phyloP scores from a whole-genome alignment of 306 rosid species.

The Coriaria nepalensis region DNA sequence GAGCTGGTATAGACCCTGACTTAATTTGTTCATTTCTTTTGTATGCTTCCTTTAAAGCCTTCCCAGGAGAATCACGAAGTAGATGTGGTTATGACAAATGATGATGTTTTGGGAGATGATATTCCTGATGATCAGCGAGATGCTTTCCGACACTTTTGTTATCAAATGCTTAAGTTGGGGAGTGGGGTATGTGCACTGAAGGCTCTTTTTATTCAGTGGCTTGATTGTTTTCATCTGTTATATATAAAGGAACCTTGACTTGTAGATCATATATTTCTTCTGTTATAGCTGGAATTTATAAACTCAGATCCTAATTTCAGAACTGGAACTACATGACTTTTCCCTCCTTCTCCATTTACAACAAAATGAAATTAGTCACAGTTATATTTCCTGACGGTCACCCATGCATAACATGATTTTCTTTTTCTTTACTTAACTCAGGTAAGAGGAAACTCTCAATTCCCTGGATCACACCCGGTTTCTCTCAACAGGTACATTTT shows the following conservation, averaged over 20 bases:
- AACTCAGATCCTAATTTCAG: too few species aligned
- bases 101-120: slow-evolving; percentile 95
- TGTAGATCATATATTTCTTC: too few species aligned
- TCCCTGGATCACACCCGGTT: slow-evolving; percentile 96
- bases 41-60: slow-evolving; percentile 5
- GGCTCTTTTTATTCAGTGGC: slow-evolving; percentile 3
- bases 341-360: too few species aligned
- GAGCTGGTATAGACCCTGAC: neutral
- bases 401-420: slow-evolving; percentile 5
- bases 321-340: too few species aligned
- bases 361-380: too few species aligned
- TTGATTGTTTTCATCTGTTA: neutral
- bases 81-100: slow-evolving; percentile 60
- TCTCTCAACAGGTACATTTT: slow-evolving; percentile 71
- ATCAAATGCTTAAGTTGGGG: slow-evolving; percentile 71
- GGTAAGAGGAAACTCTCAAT: slow-evolving; percentile 67
- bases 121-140: slow-evolving; percentile 90
- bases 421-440: slow-evolving; percentile 28
- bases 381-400: slow-evolving; percentile 8
- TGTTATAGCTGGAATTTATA: too few species aligned
- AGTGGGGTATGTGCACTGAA: slow-evolving; percentile 46
- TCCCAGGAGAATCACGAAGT: slow-evolving; percentile 58
- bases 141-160: slow-evolving; percentile 77
- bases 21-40: slow-evolving; percentile 11
- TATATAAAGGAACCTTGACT: neutral